A percentile compares a stretch with the other conserved stretches of the same genome.
phyloP scores from a whole-genome alignment of 306 rosid genomes.

The Gastrolobium bilobum region DNA sequence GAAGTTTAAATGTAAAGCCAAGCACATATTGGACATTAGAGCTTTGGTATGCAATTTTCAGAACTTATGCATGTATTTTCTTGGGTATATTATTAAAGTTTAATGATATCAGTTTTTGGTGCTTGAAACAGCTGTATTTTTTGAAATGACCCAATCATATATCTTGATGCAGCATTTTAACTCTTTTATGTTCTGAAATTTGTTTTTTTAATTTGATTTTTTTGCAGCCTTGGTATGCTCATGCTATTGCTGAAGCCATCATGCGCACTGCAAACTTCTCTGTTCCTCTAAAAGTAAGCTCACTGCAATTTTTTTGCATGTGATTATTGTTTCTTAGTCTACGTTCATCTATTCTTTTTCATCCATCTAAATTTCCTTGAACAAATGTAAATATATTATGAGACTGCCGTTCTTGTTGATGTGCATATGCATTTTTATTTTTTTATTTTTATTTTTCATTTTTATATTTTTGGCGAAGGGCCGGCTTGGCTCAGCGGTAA shows the following conservation, averaged over 20 bases:
- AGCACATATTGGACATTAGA: slow-evolving; percentile 31
- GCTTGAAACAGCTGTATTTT: slow-evolving; percentile 29
- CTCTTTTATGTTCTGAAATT: slow-evolving; percentile 37
- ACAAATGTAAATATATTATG: slow-evolving; percentile 22
- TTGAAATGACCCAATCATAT: neutral
- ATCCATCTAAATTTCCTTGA: slow-evolving; percentile 25
- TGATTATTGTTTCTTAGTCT: slow-evolving; percentile 29
- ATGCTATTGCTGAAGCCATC: slow-evolving; percentile 96
- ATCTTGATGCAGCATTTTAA: slow-evolving; percentile 24
- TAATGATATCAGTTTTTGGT: neutral
- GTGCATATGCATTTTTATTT: neutral
- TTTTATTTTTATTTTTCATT: neutral
- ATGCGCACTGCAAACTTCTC: slow-evolving; percentile 98
- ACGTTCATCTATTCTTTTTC: slow-evolving; percentile 27
- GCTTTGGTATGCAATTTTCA: slow-evolving; percentile 38
- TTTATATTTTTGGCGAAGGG: neutral
- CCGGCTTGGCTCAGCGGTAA: too few relatives aligned
- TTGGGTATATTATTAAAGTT: neutral
- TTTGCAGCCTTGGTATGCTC: slow-evolving; percentile 97
- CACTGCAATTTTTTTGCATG: slow-evolving; percentile 32
- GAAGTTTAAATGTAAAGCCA: slow-evolving; percentile 14
- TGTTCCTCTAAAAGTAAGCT: slow-evolving; percentile 89
- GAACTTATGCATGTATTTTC: slow-evolving; percentile 6
- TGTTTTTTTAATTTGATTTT: slow-evolving; percentile 18
- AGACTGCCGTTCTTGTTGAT: slow-evolving; percentile 8